phyloP scores from a whole-genome alignment of 352 stramenopile genomes.

The Globisporangium splendens region DNA sequence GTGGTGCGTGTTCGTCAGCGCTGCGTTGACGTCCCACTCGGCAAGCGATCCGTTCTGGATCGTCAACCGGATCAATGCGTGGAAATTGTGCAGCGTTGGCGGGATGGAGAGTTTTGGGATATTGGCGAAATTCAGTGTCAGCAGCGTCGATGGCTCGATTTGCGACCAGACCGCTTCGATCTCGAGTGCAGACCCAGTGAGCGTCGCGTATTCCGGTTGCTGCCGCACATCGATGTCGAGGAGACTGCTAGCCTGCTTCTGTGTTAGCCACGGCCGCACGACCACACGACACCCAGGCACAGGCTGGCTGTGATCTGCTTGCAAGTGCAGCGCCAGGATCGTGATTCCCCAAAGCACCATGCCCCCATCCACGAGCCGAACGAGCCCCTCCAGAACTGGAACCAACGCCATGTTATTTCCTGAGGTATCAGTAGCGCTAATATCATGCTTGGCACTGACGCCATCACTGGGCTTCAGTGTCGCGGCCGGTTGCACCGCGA shows the following conservation, averaged over 20 bases:
- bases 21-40: not conserved
- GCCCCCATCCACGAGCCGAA: not conserved
- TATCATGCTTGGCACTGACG: not conserved
- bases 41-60: not conserved
- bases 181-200: not conserved
- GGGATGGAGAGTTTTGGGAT: not conserved
- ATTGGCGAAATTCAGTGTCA: not conserved
- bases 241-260: constrained; percentile 5
- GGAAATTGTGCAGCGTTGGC: constrained; percentile 4
- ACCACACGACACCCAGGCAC: constrained; percentile 10
- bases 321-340: not conserved
- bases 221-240: not conserved
- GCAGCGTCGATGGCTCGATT: not conserved
- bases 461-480: not conserved
- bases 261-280: constrained; percentile 10
- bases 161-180: constrained; percentile 4
- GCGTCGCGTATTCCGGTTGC: not conserved
- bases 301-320: not conserved
- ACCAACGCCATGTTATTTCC: not conserved
- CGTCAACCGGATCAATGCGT: not conserved
- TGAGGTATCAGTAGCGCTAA: no score
- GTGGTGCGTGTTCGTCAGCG: constrained; percentile 2
- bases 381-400: not conserved
- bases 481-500: not conserved
- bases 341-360: not conserved